These are phyloP conservation scores for Stemphylium beticola DNA, from an alignment of 2,329 filamentous ascomycete genomes.

Conservation along the genomic window DNA sequence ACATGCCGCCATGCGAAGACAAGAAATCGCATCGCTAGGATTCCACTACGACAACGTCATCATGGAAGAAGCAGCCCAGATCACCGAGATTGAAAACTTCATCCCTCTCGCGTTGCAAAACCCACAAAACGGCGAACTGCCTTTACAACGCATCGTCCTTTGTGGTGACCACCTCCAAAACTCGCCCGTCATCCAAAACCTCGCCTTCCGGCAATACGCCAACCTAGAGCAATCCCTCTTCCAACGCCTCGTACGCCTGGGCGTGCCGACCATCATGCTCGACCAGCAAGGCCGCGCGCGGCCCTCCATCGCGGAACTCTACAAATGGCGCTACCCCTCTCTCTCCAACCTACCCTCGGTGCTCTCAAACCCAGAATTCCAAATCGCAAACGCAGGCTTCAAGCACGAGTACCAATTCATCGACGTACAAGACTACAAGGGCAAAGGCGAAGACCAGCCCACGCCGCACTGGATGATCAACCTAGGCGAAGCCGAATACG, in stretches of 20 bases:
- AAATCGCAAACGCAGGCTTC: constrained; percentile 87
- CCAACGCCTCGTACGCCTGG: constrained; percentile 84
- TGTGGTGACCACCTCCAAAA: constrained; percentile 97
- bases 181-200: constrained; percentile 91
- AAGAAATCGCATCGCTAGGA: constrained; percentile 88
- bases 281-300: constrained; percentile 94
- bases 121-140: constrained; percentile 72
- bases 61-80: constrained; percentile 98
- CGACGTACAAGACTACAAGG: constrained; percentile 92
- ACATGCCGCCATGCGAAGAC: constrained; percentile 90
- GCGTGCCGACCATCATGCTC: constrained; percentile 87
- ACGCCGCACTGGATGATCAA: constrained; percentile 96
- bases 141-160: constrained; percentile 85
- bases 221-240: constrained; percentile 97
- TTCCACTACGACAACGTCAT: constrained; percentile 98
- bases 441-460: constrained; percentile 84
- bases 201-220: constrained; percentile 92
- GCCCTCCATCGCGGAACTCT: constrained; percentile 84
- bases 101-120: constrained; percentile 93
- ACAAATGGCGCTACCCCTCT: constrained; percentile 88
- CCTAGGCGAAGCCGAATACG: constrained; percentile 94
- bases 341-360: constrained; percentile 82
- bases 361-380: constrained; percentile 71
- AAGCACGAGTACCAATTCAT: constrained; percentile 96
- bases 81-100: constrained; percentile 97